phyloP scores from a whole-genome alignment of 1,284 basidiomycete genomes.

The Vanrija pseudolonga region DNA sequence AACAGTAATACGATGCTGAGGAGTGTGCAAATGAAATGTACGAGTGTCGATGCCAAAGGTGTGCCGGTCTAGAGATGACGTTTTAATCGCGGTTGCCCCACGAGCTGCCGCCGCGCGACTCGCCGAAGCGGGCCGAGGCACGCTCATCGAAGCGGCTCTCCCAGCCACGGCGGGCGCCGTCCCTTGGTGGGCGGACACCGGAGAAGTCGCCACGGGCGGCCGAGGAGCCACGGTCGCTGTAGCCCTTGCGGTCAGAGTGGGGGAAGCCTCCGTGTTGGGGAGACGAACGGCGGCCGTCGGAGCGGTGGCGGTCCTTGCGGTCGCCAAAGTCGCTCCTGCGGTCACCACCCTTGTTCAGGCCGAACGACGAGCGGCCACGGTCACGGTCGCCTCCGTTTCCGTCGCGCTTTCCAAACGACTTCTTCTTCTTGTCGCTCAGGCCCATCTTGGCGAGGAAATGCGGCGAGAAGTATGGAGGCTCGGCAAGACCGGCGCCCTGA shows the following conservation, averaged over 20 bases:
- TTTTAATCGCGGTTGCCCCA: neutral
- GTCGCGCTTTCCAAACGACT: neutral
- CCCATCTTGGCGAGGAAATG: slow-evolving; percentile 52
- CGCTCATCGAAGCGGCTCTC: neutral
- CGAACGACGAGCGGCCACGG: slow-evolving; percentile 1
- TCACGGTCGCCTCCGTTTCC: neutral
- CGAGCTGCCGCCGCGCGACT: neutral
- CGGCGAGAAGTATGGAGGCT: slow-evolving; percentile 56
- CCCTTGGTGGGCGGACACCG: too few species aligned
- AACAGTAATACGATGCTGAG: too few species aligned
- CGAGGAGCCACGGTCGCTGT: neutral
- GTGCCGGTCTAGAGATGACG: too few species aligned
- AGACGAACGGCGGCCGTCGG: too few species aligned
- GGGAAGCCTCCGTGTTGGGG: neutral
- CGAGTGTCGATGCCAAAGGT: too few species aligned
- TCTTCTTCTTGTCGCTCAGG: slow-evolving; percentile 1
- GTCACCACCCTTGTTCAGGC: neutral
- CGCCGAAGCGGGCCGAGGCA: neutral
- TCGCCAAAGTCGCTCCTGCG: neutral
- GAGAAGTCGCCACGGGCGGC: too few species aligned
- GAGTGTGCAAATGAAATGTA: too few species aligned
- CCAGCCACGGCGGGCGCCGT: neutral
- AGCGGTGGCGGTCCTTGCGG: neutral
- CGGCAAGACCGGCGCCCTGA: slow-evolving; percentile 55
- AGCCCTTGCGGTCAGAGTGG: neutral